Evolutionary conservation across 495 filamentous ascomycete species (phyloP).

Genomic region (Penicillium ochrochloron): DNA sequence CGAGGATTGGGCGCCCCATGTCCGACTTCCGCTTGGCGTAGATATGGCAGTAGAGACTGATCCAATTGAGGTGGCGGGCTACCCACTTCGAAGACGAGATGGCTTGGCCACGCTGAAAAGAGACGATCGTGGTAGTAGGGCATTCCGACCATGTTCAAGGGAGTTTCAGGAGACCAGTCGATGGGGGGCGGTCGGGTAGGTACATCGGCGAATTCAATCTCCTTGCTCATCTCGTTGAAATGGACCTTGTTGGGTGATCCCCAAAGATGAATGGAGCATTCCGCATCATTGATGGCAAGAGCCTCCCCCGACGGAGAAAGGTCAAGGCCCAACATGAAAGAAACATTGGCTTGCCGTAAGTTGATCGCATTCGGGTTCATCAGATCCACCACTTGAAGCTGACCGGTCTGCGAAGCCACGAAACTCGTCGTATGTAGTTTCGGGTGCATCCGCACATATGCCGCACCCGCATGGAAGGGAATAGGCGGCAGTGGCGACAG

Average conservation of each 20-base stretch:
- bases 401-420: constrained; percentile 84
- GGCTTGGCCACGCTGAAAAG: constrained; percentile 86
- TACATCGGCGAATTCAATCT: constrained; percentile 76
- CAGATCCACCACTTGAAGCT: constrained; percentile 92
- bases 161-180: constrained; percentile 76
- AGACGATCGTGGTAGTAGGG: constrained; percentile 89
- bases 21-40: constrained; percentile 71
- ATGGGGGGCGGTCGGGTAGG: constrained; percentile 53
- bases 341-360: constrained; percentile 83
- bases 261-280: constrained; percentile 85
- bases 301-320: constrained; percentile 91
- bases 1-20: constrained; percentile 78
- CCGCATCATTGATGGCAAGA: constrained; percentile 77
- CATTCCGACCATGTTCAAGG: constrained; percentile 85
- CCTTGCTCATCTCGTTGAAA: constrained; percentile 82
- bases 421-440: constrained; percentile 91
- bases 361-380: constrained; percentile 91
- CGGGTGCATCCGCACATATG: constrained; percentile 93
- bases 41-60: constrained; percentile 66
- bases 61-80: constrained; percentile 80
- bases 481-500: constrained; percentile 83
- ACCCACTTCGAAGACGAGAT: constrained; percentile 80
- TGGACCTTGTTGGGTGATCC: constrained; percentile 87
- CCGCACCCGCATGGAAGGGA: constrained; percentile 88
- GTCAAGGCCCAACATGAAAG: constrained; percentile 75